Evolutionary conservation across 768 basidiomycete species (phyloP), one percentile per base, ranked within the genome.

Genomic region (Lentinula lateritia): DNA sequence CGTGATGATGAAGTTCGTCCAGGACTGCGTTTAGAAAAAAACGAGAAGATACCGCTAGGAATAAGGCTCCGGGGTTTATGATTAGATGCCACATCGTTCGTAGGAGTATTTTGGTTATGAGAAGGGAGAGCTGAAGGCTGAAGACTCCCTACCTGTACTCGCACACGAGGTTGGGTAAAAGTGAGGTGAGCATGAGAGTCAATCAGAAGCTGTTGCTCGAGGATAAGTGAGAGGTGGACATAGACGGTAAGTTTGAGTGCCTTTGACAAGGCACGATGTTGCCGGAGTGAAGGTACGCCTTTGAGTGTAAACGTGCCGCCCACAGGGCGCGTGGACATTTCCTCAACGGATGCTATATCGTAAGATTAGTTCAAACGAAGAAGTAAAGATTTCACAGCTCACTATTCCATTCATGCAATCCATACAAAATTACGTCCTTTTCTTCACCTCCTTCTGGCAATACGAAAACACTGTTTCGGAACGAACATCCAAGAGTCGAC

Each of bases 251-350:
- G 65, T 15, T 81, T 79, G 15, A 90, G 81, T 16, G 82, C 72
- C 48, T 75, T 77, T 52, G 71, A 69, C 0, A 90, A 75, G 0
- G 76, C 61, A 3, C 66, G 63, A 64, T 86, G 77, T 58, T 84
- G 80, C 4, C 66, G 36, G 1, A 72, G 67, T 1, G 82, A 80
- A 12, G 69, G 70, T 13, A 80, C 65, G 9, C 82, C 84, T 62
- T 74, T 75, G 62, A 90, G 75, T 0, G 74, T 67, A 67, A 90
- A 89, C 1, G 81, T 86, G 0, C 88, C 88, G 5, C 88, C 88
- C 7, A 89, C 77, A 36, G 87, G 69, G 32, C 72, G 74, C 4
- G 72, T 52, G 39, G 71, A 62, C n/a, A 71, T 62, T 2, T 71
- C 68, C 55, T 65, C 42, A 20, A 42, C 55, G 32, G 16, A 39